These are phyloP conservation scores for Geosmithia putterillii DNA, from an alignment of 2,329 filamentous ascomycete genomes.

Conservation along the genomic window DNA sequence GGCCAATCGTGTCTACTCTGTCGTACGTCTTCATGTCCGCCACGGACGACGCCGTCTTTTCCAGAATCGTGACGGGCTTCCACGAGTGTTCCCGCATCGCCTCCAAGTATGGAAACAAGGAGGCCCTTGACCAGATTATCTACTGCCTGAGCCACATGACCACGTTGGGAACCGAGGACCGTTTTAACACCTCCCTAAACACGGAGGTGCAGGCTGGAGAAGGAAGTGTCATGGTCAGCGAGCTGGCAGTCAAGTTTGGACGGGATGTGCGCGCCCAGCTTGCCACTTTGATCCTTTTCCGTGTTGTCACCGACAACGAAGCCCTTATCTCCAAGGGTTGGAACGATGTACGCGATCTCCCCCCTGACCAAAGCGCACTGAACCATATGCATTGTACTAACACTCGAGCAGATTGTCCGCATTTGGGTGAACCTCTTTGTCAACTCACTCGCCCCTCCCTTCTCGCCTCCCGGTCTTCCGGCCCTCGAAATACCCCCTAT, in stretches of 20 bases:
- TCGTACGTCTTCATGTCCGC: slow-evolving; percentile 99
- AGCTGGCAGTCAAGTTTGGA: slow-evolving; percentile 90
- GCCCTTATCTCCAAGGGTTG: slow-evolving; percentile 62
- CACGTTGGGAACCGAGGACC: slow-evolving; percentile 62
- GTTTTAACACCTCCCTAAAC: slow-evolving; percentile 78
- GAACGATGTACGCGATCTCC: slow-evolving; percentile 49
- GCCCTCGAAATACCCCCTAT: slow-evolving; percentile 66
- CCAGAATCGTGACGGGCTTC: slow-evolving; percentile 85
- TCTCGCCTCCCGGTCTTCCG: slow-evolving; percentile 52
- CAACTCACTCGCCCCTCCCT: slow-evolving; percentile 81
- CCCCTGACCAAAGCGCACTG: slow-evolving; percentile 1
- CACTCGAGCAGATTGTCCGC: slow-evolving; percentile 54
- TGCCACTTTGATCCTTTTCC: slow-evolving; percentile 89
- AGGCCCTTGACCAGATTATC: slow-evolving; percentile 86
- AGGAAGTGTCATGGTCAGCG: slow-evolving; percentile 95
- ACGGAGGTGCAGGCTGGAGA: slow-evolving; percentile 90
- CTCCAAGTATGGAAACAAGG: slow-evolving; percentile 67
- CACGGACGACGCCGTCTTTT: slow-evolving; percentile 90
- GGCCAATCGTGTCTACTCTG: slow-evolving; percentile 82
- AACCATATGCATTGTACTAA: slow-evolving; percentile 17
- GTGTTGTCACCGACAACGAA: slow-evolving; percentile 80
- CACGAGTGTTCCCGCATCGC: slow-evolving; percentile 93
- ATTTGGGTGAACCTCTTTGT: slow-evolving; percentile 95
- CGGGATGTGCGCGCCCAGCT: slow-evolving; percentile 88
- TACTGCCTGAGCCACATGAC: slow-evolving; percentile 85